These are phyloP conservation scores for Alternaria postmessia DNA, from an alignment of 2,329 filamentous ascomycete species.

Conservation along the genomic window DNA sequence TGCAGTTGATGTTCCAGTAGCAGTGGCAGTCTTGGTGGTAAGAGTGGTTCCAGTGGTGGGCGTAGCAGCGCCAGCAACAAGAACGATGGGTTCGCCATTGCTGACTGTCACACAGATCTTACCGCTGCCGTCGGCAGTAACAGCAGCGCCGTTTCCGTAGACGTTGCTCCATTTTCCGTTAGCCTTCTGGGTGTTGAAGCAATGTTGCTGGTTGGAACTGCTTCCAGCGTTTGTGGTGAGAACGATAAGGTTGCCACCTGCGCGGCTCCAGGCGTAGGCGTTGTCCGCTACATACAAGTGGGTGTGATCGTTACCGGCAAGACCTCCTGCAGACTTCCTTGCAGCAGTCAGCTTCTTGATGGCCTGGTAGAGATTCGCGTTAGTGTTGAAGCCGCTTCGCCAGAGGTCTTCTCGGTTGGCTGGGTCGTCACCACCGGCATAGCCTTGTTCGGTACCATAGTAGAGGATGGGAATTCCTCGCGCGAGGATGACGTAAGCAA, in stretches of 20 bases:
- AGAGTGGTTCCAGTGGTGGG: constrained; percentile 25
- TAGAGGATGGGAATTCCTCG: constrained; percentile 53
- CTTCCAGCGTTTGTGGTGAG: constrained; percentile 57
- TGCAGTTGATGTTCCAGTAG: constrained; percentile 17
- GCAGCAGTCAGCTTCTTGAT: constrained; percentile 38
- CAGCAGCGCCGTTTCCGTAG: constrained; percentile 48
- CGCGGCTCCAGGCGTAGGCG: constrained; percentile 59
- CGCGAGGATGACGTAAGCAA: constrained; percentile 49
- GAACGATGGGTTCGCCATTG: constrained; percentile 57
- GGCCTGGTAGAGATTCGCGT: constrained; percentile 39
- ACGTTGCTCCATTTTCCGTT: constrained; percentile 54
- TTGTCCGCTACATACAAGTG: constrained; percentile 55
- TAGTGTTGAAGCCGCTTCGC: constrained; percentile 48
- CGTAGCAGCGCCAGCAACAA: constrained; percentile 35
- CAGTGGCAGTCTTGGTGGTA: constrained; percentile 9
- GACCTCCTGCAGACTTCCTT: constrained; percentile 51
- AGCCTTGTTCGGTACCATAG: constrained; percentile 52
- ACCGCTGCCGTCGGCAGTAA: constrained; percentile 53
- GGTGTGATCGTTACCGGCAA: constrained; percentile 55
- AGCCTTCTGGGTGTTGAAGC: constrained; percentile 53
- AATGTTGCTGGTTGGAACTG: constrained; percentile 51
- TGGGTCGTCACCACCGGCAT: constrained; percentile 49
- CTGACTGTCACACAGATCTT: constrained; percentile 53
- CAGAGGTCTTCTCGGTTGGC: constrained; percentile 54
- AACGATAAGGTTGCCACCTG: constrained; percentile 55